phyloP scores from a whole-genome alignment of 352 stramenopile species.

The Phytophthora quininea region DNA sequence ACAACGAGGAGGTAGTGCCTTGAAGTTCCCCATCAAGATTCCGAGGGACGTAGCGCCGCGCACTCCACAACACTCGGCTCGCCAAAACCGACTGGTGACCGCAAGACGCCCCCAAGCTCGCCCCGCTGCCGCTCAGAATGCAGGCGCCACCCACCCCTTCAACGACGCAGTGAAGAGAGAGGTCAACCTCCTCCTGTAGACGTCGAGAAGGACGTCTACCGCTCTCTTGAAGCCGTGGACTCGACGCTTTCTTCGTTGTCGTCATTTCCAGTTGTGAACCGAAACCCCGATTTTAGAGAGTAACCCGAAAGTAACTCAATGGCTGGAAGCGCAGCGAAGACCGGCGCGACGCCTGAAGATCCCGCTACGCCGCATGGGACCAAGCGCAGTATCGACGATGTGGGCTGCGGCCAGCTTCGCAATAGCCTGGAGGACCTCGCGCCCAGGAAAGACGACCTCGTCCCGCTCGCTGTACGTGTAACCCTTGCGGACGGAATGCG shows the following conservation, averaged over 20 bases:
- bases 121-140: constrained; percentile 1
- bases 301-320: constrained; percentile 31
- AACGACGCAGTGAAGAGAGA: background rate
- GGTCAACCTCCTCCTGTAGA: background rate
- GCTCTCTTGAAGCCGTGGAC: constrained; percentile 21
- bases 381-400: constrained; percentile 39
- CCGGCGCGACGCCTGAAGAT: constrained; percentile 42
- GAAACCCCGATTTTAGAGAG: constrained; percentile 18
- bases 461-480: constrained; percentile 60
- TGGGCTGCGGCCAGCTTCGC: constrained; percentile 28
- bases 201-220: constrained; percentile 12
- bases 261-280: constrained; percentile 69
- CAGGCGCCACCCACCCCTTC: constrained; percentile 16
- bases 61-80: constrained; percentile 52
- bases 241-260: constrained; percentile 35
- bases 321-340: constrained; percentile 54
- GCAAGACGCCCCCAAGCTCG: constrained; percentile 2
- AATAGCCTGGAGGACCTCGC: constrained; percentile 49
- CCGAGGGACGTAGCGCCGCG: constrained; percentile 52
- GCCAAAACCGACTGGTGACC: constrained; percentile 73
- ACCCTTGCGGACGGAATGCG: too few relatives aligned
- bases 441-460: constrained; percentile 33
- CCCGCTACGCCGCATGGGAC: constrained; percentile 13
- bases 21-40: constrained; percentile 85
- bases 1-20: constrained; percentile 85